phyloP scores from a whole-genome alignment of 106 monocot species.

The Apostasia shenzhenica region DNA sequence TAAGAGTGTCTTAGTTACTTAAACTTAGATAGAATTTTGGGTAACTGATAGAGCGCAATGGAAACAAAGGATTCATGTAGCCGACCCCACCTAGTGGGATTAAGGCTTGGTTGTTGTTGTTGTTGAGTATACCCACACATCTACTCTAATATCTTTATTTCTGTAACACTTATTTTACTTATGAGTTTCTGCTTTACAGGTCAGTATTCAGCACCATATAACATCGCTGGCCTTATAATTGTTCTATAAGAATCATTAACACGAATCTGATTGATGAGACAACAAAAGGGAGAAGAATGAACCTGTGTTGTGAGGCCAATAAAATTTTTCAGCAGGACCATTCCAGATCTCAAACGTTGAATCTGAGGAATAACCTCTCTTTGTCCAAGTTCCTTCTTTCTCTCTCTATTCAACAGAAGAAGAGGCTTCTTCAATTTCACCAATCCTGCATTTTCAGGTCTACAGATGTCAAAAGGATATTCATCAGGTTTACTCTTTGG shows the following conservation, averaged over 20 bases:
- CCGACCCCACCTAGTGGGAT: too few species aligned
- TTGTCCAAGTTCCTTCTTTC: conserved; percentile 12
- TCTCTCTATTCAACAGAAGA: conserved; percentile 32
- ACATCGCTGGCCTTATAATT: background rate
- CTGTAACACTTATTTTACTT: too few species aligned
- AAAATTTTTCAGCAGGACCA: conserved; percentile 46
- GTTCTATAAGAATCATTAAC: background rate
- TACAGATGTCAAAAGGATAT: conserved; percentile 37
- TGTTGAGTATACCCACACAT: background rate
- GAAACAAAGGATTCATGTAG: too few species aligned
- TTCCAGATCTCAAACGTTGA: conserved; percentile 34
- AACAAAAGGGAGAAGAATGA: background rate
- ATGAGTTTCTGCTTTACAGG: too few species aligned
- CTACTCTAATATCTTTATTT: too few species aligned
- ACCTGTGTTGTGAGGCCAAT: conserved; percentile 42
- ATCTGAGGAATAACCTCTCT: conserved; percentile 2
- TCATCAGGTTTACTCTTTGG: conserved; percentile 6
- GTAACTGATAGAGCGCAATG: too few species aligned
- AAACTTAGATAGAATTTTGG: too few species aligned
- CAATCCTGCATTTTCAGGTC: background rate
- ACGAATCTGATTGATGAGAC: background rate
- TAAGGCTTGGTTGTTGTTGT: too few species aligned
- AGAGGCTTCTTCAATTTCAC: conserved; percentile 24
- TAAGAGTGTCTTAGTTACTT: too few species aligned
- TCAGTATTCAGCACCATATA: background rate